phyloP scores from a whole-genome alignment of 148 eudicot species.

The Polygonum maritimum region DNA sequence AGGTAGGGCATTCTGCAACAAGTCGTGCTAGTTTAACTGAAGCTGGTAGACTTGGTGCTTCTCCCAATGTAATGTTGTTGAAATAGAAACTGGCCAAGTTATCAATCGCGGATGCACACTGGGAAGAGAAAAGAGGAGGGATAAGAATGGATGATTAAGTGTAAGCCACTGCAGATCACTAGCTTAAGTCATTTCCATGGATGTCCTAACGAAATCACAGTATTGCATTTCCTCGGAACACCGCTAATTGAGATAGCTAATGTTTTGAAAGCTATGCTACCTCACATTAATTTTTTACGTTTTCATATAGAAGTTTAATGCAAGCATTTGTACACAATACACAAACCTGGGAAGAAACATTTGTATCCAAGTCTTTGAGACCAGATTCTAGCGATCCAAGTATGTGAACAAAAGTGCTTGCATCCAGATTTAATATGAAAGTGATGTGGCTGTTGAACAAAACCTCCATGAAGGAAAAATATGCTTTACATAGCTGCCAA shows the following conservation, averaged over 20 bases:
- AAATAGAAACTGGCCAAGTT: conserved; percentile 86
- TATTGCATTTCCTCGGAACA: not conserved
- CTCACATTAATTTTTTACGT: not conserved
- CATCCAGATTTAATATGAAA: conserved; percentile 65
- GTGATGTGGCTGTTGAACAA: conserved; percentile 67
- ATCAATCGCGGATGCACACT: conserved; percentile 97
- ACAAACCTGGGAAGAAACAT: conserved; percentile 80
- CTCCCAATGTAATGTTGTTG: conserved; percentile 87
- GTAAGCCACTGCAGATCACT: not conserved
- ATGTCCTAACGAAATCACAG: not conserved
- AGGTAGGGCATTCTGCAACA: conserved; percentile 70
- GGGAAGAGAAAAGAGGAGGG: conserved; percentile 8
- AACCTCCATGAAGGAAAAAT: conserved; percentile 84
- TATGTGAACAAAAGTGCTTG: conserved; percentile 70
- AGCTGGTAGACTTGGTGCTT: conserved; percentile 71
- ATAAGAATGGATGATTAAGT: not conserved
- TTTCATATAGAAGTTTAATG: not conserved
- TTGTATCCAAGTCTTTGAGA: conserved; percentile 73
- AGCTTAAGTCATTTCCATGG: conserved; percentile 6
- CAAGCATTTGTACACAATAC: conserved; percentile 1
- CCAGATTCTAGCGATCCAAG: conserved; percentile 96
- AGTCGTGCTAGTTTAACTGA: conserved; percentile 73
- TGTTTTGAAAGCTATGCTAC: not conserved
- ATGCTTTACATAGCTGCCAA: conserved; percentile 81
- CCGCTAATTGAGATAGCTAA: not conserved